These are phyloP conservation scores for Meyerozyma athensensis DNA, from an alignment of 1,139 yeast genomes.

Conservation along the genomic window DNA sequence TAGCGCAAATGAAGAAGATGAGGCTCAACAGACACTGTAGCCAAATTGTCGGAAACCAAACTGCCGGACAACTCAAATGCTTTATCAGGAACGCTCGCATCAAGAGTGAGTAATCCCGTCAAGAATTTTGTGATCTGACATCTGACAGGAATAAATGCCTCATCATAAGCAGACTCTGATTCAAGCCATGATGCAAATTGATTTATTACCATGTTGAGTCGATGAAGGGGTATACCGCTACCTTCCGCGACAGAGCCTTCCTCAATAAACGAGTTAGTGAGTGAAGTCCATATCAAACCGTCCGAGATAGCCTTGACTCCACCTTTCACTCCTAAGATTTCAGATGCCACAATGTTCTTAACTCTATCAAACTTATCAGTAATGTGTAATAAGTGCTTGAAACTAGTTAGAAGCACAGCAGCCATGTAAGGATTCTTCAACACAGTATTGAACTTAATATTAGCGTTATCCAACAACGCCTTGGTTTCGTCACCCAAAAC, in stretches of 20 bases:
- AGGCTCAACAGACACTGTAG: constrained; percentile 37
- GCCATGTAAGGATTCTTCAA: constrained; percentile 32
- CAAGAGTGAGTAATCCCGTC: constrained; percentile 18
- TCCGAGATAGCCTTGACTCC: constrained; percentile 30
- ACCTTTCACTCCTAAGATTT: constrained; percentile 50
- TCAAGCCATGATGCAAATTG: constrained; percentile 56
- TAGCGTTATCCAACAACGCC: constrained; percentile 20
- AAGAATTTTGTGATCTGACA: constrained; percentile 49
- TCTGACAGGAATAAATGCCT: constrained; percentile 47
- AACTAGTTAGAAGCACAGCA: constrained; percentile 33
- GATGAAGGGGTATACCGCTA: constrained; percentile 46
- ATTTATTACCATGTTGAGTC: constrained; percentile 56
- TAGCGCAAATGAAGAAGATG: constrained; percentile 41
- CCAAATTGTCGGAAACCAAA: constrained; percentile 49
- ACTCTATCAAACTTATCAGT: constrained; percentile 41
- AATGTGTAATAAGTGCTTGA: constrained; percentile 28
- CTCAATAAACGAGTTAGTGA: constrained; percentile 47
- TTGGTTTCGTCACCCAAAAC: constrained; percentile 26
- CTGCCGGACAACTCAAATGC: constrained; percentile 31
- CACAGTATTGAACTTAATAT: constrained; percentile 27
- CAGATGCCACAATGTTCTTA: constrained; percentile 64
- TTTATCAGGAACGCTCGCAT: constrained; percentile 23
- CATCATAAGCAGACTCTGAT: constrained; percentile 56
- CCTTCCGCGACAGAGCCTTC: constrained; percentile 21
- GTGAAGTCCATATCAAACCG: constrained; percentile 45